Percentiles rank a stretch among this genome's conserved stretches.
Evolutionary conservation across 176 grass and related monocot genomes (phyloP).

Genomic region (Oropetium thomaeum): DNA sequence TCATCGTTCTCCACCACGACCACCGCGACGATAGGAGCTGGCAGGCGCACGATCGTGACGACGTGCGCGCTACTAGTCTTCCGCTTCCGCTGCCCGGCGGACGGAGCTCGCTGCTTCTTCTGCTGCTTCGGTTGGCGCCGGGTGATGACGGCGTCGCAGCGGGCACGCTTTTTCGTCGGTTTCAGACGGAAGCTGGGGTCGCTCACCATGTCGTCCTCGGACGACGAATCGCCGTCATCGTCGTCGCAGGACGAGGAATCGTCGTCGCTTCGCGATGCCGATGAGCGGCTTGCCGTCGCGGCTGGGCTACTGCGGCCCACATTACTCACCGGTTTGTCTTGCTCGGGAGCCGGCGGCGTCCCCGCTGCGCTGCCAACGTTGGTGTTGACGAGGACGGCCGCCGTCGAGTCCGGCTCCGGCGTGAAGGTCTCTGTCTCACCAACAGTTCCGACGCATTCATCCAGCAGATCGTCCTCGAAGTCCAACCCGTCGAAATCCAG

Average conservation of each 20-base stretch:
- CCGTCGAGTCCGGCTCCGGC: too few species aligned
- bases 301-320: too few species aligned
- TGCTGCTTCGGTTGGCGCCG: not conserved
- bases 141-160: not conserved
- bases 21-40: not conserved
- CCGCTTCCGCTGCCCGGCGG: not conserved
- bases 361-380: too few species aligned
- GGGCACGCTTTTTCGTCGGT: not conserved
- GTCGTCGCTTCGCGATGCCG: not conserved
- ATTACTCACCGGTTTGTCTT: not conserved
- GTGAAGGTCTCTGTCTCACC: not conserved
- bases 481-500: not conserved
- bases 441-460: too few species aligned
- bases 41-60: too few species aligned
- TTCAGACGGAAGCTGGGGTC: not conserved
- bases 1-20: not conserved
- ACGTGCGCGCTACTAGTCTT: too few species aligned
- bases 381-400: not conserved
- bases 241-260: too few species aligned
- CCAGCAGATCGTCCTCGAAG: too few species aligned
- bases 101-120: not conserved
- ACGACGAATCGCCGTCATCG: slow-evolving; percentile 10
- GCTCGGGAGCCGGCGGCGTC: not conserved
- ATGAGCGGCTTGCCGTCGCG: not conserved
- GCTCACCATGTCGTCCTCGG: not conserved